These are phyloP conservation scores for Serendipita sp. DNA, from an alignment of 768 basidiomycete genomes.

Conservation along the genomic window DNA sequence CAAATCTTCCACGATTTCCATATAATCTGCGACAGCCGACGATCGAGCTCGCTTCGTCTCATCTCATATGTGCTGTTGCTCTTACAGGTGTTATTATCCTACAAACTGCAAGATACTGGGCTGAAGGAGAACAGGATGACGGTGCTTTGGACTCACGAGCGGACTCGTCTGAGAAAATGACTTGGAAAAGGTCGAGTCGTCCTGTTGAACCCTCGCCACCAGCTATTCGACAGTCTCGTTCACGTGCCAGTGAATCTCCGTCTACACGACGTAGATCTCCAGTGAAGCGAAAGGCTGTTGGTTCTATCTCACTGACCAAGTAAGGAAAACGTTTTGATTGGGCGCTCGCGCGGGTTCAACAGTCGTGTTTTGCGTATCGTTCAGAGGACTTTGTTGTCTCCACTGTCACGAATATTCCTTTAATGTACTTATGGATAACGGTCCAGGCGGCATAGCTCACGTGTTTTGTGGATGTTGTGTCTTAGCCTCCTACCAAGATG, in stretches of 20 bases:
- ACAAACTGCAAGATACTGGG: constrained; percentile 76
- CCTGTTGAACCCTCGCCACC: neutral
- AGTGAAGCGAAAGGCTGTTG: constrained; percentile 1
- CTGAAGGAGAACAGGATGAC: constrained; percentile 46
- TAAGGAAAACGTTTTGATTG: neutral
- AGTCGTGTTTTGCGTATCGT: neutral
- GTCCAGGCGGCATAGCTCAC: no score
- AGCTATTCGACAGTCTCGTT: neutral
- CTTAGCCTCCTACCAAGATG: neutral
- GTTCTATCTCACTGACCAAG: neutral
- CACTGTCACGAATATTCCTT: no score
- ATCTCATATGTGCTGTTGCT: constrained; percentile 75
- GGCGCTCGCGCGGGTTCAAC: neutral
- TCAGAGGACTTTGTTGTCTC: no score
- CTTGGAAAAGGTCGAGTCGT: neutral
- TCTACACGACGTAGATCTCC: neutral
- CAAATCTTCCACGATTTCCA: constrained; percentile 52
- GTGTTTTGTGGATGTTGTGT: neutral
- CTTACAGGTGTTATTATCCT: constrained; percentile 73
- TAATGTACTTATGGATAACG: no score
- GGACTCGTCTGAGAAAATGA: neutral
- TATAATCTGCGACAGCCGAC: constrained; percentile 41
- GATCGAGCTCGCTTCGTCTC: constrained; percentile 64
- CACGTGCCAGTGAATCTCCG: neutral
- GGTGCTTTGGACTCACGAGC: neutral